Evolutionary conservation across 2,329 filamentous ascomycete species (phyloP), one percentile per base, ranked within the genome.

Genomic region (Chaetomiaceae sp.): DNA sequence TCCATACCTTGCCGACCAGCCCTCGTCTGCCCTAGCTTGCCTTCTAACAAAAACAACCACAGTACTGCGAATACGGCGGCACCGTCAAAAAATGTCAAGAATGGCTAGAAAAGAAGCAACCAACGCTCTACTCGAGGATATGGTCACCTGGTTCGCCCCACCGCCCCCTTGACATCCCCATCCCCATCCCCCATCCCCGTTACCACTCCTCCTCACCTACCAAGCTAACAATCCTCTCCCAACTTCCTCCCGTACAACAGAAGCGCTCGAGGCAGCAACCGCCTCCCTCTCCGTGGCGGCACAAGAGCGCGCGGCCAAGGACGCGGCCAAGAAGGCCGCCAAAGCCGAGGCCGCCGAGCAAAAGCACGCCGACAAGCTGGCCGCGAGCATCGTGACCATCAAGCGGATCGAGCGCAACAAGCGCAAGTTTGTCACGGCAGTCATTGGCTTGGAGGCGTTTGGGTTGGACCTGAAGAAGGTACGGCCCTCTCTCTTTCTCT

Each of bases 11-110:
- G n/a, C n/a, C n/a, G n/a, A n/a, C 29, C 2, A 16, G 30, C 49
- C 40, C 20, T 37, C 4, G 18, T 27, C 42, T 41, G n/a, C n/a
- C n/a, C n/a, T n/a, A n/a, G n/a, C n/a, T n/a, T n/a, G n/a, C n/a
- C n/a, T n/a, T n/a, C n/a, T n/a, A n/a, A n/a, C n/a, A 43, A 37
- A 29, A 25, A 34, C 29, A n/a, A 14, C 25, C n/a, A 25, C 37
- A 97, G 94, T 99, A 96, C 75, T 99, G 94, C 77, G 94, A 99
- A 75, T 97, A 96, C 72, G 94, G 94, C 67, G 92, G 91, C 60
- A 97, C 91, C 34, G 86, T 87, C 21, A 96, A 90, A 74, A 99
- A 96, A 75, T 99, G 94, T 75, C 87, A 92, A 71, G 91, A 97
- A 70, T 99, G 94, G 94, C 84, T 99, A 18, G 76, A 89, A 65